Base-by-base conservation (phyloP, 352 stramenopile genomes). In the Globisporangium apiculatum region DNA sequence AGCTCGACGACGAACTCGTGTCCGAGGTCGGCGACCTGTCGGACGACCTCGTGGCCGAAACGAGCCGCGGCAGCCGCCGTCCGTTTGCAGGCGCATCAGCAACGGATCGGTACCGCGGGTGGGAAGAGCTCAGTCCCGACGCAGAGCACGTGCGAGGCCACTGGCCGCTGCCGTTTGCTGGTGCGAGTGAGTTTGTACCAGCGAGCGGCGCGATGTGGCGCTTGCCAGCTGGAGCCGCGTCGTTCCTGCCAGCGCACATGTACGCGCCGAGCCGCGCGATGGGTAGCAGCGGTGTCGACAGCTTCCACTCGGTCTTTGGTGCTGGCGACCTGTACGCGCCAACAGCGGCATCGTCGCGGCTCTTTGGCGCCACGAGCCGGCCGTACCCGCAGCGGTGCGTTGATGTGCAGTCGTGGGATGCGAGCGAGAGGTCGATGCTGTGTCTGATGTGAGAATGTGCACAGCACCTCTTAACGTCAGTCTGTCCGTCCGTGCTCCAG, bases 21-120 rank as follows among this genome's bases (percentile, higher is more conserved):
- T 67, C 55, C 7, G 66, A 70, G 36, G 51, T 58, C 14, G 65
- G 59, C n/a, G 66, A 69, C 7, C 8, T 68, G 41, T 65, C 57
- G 3, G 58, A 62, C 7, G 53, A 58, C 17, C 53, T 58, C 9
- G 14, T 37, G 8, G 41, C 41, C 31, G 53, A 66, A 15, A 38
- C 10, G 4, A 49, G 14, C 17, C 31, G 57, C 1, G 15, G 43
- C 12, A 15, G 15, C 7, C 14, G 43, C 9, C 24, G 37, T 45
- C 45, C 31, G 18, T 43, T 41, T 31, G 38, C 6, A 31, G 24
- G 24, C 18, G 18, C 36, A 52, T n/a, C 56, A 2, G 36, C 49
- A 2, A 53, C 51, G 18, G 45, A 59, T 60, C 53, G 48, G 10
- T 53, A 51, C 40, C 18, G 51, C 46, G 56, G 12, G 7, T 68